These are phyloP conservation scores for Pythium utonaiense DNA, from an alignment of 352 stramenopile species.

Conservation along the genomic window DNA sequence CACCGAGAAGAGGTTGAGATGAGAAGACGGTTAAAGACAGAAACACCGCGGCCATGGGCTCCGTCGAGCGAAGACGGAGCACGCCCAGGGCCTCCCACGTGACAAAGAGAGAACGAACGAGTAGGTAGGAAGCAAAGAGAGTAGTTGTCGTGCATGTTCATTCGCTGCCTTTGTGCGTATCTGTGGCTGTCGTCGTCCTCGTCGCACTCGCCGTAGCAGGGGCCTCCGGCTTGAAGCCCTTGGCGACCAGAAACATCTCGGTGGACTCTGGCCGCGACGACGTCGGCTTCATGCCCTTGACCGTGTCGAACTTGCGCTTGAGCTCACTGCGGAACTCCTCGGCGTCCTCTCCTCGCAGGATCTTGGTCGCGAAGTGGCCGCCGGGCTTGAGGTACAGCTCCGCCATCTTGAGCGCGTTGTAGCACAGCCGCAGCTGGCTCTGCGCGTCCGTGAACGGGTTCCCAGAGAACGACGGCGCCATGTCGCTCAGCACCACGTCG, in stretches of 20 bases:
- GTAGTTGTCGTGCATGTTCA: neutral
- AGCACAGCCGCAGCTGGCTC: slow-evolving; percentile 75
- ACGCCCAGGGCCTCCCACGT: neutral
- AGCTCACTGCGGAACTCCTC: slow-evolving; percentile 76
- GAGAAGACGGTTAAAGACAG: neutral
- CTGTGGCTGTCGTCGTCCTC: neutral
- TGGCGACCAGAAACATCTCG: slow-evolving; percentile 83
- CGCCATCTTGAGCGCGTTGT: slow-evolving; percentile 84
- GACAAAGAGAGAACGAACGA: neutral
- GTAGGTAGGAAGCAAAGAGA: neutral
- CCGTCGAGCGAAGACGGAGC: slow-evolving; percentile 16
- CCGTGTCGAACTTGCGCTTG: slow-evolving; percentile 58
- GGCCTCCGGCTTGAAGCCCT: slow-evolving; percentile 44
- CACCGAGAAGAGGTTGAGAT: neutral
- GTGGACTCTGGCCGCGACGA: slow-evolving; percentile 79
- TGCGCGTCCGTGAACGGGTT: slow-evolving; percentile 75
- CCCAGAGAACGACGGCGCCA: slow-evolving; percentile 83
- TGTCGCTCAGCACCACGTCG: slow-evolving; percentile 87
- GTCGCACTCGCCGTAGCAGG: neutral
- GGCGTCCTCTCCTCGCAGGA: slow-evolving; percentile 70
- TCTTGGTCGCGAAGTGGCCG: slow-evolving; percentile 79
- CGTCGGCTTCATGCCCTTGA: slow-evolving; percentile 80
- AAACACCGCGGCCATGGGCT: neutral
- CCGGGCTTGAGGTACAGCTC: slow-evolving; percentile 75
- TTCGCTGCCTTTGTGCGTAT: neutral